Evolutionary conservation across 1,139 yeast species (phyloP).

Genomic region (Geotrichum bryndzae): DNA sequence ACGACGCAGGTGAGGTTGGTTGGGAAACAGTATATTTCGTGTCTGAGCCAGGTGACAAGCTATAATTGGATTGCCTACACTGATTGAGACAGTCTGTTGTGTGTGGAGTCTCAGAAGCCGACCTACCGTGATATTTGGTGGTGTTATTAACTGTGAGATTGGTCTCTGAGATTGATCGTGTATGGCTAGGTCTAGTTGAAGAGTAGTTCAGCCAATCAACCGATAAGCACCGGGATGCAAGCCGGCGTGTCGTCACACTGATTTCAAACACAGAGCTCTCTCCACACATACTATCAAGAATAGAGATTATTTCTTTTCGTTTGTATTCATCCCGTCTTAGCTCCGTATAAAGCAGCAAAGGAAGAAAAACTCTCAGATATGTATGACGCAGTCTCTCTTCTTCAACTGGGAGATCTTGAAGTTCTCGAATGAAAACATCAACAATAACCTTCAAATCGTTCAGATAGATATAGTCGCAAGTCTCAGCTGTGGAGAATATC

Average conservation of each 20-base stretch:
- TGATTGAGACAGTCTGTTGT: not conserved
- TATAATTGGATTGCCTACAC: not conserved
- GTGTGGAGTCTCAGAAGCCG: not conserved
- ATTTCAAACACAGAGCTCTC: constrained; percentile 9
- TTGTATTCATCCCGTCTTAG: constrained; percentile 50
- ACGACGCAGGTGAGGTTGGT: not conserved
- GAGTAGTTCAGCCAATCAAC: constrained; percentile 48
- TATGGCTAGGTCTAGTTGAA: not conserved
- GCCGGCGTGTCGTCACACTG: constrained; percentile 43
- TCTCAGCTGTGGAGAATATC: constrained; percentile 60
- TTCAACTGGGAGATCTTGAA: constrained; percentile 57
- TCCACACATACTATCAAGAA: constrained; percentile 44
- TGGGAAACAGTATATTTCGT: not conserved
- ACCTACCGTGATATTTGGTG: not conserved
- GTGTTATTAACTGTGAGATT: not conserved
- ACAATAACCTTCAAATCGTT: constrained; percentile 71
- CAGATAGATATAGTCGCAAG: constrained; percentile 65
- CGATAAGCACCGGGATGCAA: constrained; percentile 55
- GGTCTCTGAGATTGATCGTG: not conserved
- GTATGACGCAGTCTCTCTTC: constrained; percentile 65
- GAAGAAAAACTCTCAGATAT: constrained; percentile 68
- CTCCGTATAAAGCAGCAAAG: constrained; percentile 56
- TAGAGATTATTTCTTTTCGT: constrained; percentile 45
- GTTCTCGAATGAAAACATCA: constrained; percentile 79
- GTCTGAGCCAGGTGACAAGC: not conserved